Percentiles rank a stretch among this genome's conserved stretches.
phyloP scores from a whole-genome alignment of 352 stramenopile genomes.

The Thraustochytrium striatum region DNA sequence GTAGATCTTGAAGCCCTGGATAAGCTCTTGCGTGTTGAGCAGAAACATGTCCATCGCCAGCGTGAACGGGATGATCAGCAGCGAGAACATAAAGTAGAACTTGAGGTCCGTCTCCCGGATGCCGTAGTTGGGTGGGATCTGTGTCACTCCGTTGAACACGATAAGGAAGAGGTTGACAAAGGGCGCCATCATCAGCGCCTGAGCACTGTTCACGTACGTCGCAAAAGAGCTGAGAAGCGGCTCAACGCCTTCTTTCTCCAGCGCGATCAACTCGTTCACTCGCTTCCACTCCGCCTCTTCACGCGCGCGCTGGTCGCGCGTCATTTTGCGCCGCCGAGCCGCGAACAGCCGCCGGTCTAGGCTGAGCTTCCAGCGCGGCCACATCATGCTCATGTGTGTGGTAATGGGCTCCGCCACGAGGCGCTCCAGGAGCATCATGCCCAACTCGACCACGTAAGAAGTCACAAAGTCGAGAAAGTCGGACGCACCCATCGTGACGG shows the following conservation, averaged over 20 bases:
- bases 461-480: constrained; percentile 91
- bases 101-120: constrained; percentile 86
- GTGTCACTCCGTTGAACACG: constrained; percentile 75
- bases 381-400: constrained; percentile 70
- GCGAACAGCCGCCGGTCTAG: constrained; percentile 70
- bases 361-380: constrained; percentile 83
- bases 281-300: constrained; percentile 84
- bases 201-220: constrained; percentile 82
- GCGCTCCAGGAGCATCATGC: constrained; percentile 82
- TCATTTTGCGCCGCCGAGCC: constrained; percentile 67
- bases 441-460: constrained; percentile 87
- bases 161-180: constrained; percentile 80
- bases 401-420: constrained; percentile 86
- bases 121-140: constrained; percentile 83
- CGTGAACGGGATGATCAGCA: constrained; percentile 90
- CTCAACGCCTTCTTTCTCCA: constrained; percentile 85
- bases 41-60: constrained; percentile 87
- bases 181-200: constrained; percentile 74
- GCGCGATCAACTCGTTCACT: constrained; percentile 89
- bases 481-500: constrained; percentile 89
- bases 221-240: constrained; percentile 80
- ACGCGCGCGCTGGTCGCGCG: constrained; percentile 81
- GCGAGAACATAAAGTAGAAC: constrained; percentile 88
- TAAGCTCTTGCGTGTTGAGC: constrained; percentile 89
- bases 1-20: constrained; percentile 93